phyloP scores from a whole-genome alignment of 2,329 filamentous ascomycete species.

The Aspergillus sp. region DNA sequence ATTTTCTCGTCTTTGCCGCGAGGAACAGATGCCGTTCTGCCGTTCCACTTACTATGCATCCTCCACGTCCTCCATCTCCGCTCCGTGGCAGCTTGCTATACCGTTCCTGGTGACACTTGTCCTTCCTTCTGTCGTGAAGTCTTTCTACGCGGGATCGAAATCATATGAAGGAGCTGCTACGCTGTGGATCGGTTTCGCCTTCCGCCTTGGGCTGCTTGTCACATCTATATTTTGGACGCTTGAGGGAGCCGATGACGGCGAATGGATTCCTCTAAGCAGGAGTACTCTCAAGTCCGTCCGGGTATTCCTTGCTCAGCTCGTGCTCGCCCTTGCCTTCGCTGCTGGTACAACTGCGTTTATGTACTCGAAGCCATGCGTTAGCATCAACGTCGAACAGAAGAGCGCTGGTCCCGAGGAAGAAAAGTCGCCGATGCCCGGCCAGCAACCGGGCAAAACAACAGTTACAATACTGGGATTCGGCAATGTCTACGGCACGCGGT shows the following conservation, averaged over 20 bases:
- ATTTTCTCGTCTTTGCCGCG: conserved; percentile 83
- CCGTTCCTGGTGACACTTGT: conserved; percentile 64
- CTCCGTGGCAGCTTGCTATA: conserved; percentile 76
- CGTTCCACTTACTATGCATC: conserved; percentile 93
- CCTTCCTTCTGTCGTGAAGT: conserved; percentile 70
- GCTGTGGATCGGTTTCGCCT: conserved; percentile 70
- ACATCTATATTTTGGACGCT: conserved; percentile 78
- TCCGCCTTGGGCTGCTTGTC: conserved; percentile 66
- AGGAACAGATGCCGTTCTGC: conserved; percentile 98
- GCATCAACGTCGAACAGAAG: conserved; percentile 53
- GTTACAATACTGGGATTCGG: conserved; percentile 83
- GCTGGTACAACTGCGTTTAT: conserved; percentile 77
- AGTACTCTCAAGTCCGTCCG: conserved; percentile 62
- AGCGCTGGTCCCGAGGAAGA: conserved; percentile 18
- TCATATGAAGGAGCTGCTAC: conserved; percentile 83
- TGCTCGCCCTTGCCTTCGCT: conserved; percentile 69
- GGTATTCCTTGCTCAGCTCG: conserved; percentile 67
- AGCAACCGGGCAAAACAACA: conserved; percentile 30
- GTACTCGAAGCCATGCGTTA: conserved; percentile 77
- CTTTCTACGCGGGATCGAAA: conserved; percentile 69
- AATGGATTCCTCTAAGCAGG: conserved; percentile 61
- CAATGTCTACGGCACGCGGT: conserved; percentile 86
- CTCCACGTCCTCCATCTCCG: conserved; percentile 80
- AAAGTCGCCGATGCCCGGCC: conserved; percentile 30
- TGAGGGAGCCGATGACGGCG: conserved; percentile 72